phyloP scores from a whole-genome alignment of 148 eudicot species.

The Heliamphora exappendiculata region DNA sequence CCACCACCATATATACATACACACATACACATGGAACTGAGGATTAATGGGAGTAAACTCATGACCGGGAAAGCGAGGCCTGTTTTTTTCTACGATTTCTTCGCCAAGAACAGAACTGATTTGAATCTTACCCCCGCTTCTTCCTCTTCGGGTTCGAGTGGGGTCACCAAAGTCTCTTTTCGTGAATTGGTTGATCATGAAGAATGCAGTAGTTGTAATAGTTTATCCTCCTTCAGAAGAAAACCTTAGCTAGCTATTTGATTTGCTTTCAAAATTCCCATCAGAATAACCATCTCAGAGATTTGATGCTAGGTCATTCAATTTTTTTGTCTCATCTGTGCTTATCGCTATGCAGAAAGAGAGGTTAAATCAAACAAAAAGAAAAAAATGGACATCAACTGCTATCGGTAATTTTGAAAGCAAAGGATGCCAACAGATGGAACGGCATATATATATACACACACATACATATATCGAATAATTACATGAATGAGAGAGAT shows the following conservation, averaged over 20 bases:
- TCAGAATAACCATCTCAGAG: constrained; percentile 7
- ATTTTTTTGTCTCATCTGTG: neutral
- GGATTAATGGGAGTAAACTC: too few species aligned
- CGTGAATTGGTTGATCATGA: constrained; percentile 36
- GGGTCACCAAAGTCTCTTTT: constrained; percentile 47
- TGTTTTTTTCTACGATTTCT: constrained; percentile 68
- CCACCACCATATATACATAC: too few species aligned
- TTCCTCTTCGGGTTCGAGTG: constrained; percentile 74
- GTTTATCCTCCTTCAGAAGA: constrained; percentile 31
- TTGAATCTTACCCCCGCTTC: constrained; percentile 52
- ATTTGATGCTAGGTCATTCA: neutral
- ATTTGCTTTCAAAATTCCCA: neutral
- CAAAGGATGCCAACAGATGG: neutral
- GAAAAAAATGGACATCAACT: neutral
- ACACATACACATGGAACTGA: too few species aligned
- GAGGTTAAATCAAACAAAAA: neutral
- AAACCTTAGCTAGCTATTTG: constrained; percentile 18
- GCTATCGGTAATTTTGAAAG: neutral
- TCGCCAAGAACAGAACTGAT: constrained; percentile 49
- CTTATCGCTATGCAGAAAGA: neutral
- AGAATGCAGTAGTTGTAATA: constrained; percentile 64
- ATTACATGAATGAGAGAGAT: too few species aligned
- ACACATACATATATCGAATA: too few species aligned
- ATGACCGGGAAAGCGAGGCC: constrained; percentile 20
- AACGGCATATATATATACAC: too few species aligned